Base-by-base conservation (phyloP, 2,329 filamentous ascomycete species). In the Monilinia laxa region DNA sequence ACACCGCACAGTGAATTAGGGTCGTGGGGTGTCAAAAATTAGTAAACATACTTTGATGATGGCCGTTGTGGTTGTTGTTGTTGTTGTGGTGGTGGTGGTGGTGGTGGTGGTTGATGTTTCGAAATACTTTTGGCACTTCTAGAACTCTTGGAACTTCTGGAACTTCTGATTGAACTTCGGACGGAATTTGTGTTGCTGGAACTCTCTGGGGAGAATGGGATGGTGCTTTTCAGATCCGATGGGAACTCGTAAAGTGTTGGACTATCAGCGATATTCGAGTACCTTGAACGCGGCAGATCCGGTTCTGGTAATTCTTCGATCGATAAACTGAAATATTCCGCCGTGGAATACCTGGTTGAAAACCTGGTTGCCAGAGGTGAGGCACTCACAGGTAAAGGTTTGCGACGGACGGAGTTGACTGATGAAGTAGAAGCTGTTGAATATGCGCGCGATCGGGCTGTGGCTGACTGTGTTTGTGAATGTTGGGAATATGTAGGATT, bases 171-270 rank as follows among this genome's bases (percentile, higher is more conserved):
- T 16, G 64, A 65, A 65, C 64, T 60, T 53, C 64, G 62, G n/a
- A 49, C 25, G 20, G 62, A 58, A 51, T 52, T 64, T 47, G 42
- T 35, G 25, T 20, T 65, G 25, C 53, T 64, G 9, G 62, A 64
- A 57, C 40, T 38, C 28, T 65, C 56, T 42, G 64, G 64, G 38
- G 64, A 54, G 35, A 65, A 65, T 38, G 64, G 31, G 23, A 59
- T 31, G 11, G 66, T 20, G 31, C n/a, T 64, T 18, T 54, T 55
- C 51, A 52, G 20, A 49, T 52, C 70, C 5, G 71, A 68, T 62
- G 82, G 82, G 72, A 85, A 86, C 73, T 86, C 84, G 81, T 88
- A 87, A 59, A 88, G 77, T 42, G 84, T 87, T 68, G 85, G 85
- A 74, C 85, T 87, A 75, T 88, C 85, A 4, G 31, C 64, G 65